These are phyloP conservation scores for Russula sp. DNA, from an alignment of 768 basidiomycete genomes.

Conservation along the genomic window DNA sequence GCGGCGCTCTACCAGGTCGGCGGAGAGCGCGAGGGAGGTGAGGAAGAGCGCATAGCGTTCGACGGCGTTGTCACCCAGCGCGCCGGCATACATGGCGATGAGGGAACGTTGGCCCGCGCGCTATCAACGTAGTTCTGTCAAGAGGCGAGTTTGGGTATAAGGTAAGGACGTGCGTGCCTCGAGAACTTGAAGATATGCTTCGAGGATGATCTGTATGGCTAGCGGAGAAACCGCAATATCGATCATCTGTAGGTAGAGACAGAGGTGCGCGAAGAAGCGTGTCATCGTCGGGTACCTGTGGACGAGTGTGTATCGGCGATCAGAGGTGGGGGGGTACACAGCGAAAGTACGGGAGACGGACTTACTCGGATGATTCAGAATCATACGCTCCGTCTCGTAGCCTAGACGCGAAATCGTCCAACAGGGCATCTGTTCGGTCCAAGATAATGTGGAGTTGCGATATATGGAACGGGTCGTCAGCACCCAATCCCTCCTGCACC, in stretches of 20 bases:
- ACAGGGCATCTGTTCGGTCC: conserved; percentile 54
- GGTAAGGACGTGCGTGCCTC: conserved; percentile 49
- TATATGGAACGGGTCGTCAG: conserved; percentile 72
- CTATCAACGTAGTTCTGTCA: conserved; percentile 29
- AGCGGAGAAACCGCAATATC: conserved; percentile 63
- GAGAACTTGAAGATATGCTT: conserved; percentile 82
- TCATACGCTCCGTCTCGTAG: conserved; percentile 46
- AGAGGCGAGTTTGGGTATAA: background rate
- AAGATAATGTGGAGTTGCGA: conserved; percentile 77
- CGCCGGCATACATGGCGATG: conserved; percentile 90
- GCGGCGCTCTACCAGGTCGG: conserved; percentile 56
- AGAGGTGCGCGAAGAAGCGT: conserved; percentile 91
- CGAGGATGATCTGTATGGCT: conserved; percentile 74
- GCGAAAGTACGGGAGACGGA: conserved; percentile 1
- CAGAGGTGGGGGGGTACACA: conserved; percentile 22
- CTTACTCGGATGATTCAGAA: conserved; percentile 49
- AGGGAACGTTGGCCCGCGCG: conserved; percentile 73
- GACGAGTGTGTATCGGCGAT: background rate
- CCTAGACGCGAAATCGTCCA: conserved; percentile 60
- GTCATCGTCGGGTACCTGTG: conserved; percentile 60
- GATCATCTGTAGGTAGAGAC: conserved; percentile 81
- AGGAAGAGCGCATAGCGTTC: conserved; percentile 91
- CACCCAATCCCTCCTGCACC: conserved; percentile 57
- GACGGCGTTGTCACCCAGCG: conserved; percentile 83
- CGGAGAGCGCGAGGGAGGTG: conserved; percentile 60